Evolutionary conservation across 805 yeast genomes (phyloP).

Genomic region (Torulaspora franciscae): DNA sequence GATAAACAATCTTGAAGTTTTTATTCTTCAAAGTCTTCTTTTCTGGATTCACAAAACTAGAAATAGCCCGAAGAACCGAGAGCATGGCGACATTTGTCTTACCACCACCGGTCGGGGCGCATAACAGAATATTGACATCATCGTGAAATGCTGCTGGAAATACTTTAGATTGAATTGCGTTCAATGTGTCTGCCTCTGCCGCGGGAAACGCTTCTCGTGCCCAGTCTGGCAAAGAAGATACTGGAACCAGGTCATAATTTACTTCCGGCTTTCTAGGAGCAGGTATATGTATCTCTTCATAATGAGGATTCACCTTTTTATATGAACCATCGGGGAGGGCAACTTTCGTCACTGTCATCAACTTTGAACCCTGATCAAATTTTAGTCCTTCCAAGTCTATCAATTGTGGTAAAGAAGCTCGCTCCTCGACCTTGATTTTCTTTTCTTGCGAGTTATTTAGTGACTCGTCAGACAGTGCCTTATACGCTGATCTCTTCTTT

Average conservation of each 20-base stretch:
- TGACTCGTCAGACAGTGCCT: constrained; percentile 9
- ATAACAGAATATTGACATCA: constrained; percentile 69
- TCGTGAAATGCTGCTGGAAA: constrained; percentile 69
- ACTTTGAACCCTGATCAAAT: constrained; percentile 69
- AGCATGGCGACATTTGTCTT: constrained; percentile 95
- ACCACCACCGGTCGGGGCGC: constrained; percentile 99
- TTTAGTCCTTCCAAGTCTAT: constrained; percentile 60
- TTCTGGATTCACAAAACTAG: constrained; percentile 44
- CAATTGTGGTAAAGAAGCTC: constrained; percentile 20
- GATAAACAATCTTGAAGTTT: constrained; percentile 72
- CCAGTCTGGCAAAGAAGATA: constrained; percentile 74
- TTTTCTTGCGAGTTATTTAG: constrained; percentile 17
- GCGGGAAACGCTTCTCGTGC: constrained; percentile 69
- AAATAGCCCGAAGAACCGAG: constrained; percentile 59
- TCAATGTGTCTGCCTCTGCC: constrained; percentile 59
- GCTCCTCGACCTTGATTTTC: constrained; percentile 27
- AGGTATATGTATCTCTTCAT: constrained; percentile 91
- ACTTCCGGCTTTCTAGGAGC: constrained; percentile 57
- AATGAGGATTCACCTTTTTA: constrained; percentile 62
- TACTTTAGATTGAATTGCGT: constrained; percentile 78
- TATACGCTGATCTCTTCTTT: constrained; percentile 9
- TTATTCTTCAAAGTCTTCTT: constrained; percentile 49
- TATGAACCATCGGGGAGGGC: constrained; percentile 79
- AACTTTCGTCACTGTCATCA: constrained; percentile 62
- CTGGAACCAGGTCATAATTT: constrained; percentile 45